A percentile compares a stretch with the other conserved stretches of the same genome.
phyloP scores from a whole-genome alignment of 768 basidiomycete genomes.

The Coprinopsis marcescibilis region DNA sequence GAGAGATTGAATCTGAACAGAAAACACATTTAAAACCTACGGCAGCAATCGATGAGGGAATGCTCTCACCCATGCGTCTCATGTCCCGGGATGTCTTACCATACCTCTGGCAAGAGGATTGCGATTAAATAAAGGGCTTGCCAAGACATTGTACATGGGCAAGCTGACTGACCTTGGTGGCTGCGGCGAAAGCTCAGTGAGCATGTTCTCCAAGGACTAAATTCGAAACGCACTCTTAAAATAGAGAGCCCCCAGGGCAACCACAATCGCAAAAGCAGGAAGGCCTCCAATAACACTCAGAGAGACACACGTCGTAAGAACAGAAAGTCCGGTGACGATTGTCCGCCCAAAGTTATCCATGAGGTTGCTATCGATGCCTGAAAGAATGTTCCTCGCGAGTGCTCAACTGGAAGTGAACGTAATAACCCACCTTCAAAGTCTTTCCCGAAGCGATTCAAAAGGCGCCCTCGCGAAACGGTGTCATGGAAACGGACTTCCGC shows the following conservation, averaged over 20 bases:
- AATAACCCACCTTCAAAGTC: constrained; percentile 67
- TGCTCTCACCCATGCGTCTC: constrained; percentile 60
- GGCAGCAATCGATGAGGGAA: background rate
- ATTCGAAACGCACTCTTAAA: constrained; percentile 58
- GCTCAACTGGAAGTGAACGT: constrained; percentile 13
- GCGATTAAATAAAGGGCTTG: constrained; percentile 5
- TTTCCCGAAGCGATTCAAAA: constrained; percentile 83
- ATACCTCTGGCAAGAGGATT: constrained; percentile 26
- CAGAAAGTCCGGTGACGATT: constrained; percentile 64
- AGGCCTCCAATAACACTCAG: constrained; percentile 75
- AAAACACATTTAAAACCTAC: constrained; percentile 8
- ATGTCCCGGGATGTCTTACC: constrained; percentile 81
- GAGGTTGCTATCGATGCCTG: constrained; percentile 76
- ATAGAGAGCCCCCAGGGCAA: constrained; percentile 56
- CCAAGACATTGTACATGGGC: background rate
- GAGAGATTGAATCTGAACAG: constrained; percentile 43
- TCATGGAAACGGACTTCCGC: constrained; percentile 92
- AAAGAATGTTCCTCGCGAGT: constrained; percentile 1
- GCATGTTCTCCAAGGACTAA: background rate
- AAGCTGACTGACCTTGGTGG: constrained; percentile 38
- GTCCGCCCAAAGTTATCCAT: constrained; percentile 85
- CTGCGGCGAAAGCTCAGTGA: constrained; percentile 17
- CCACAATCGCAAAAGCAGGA: constrained; percentile 60
- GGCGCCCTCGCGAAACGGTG: constrained; percentile 78
- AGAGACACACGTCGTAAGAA: constrained; percentile 63